Base-by-base conservation (phyloP, 768 basidiomycete genomes). In the Kwoniella botswanensis region DNA sequence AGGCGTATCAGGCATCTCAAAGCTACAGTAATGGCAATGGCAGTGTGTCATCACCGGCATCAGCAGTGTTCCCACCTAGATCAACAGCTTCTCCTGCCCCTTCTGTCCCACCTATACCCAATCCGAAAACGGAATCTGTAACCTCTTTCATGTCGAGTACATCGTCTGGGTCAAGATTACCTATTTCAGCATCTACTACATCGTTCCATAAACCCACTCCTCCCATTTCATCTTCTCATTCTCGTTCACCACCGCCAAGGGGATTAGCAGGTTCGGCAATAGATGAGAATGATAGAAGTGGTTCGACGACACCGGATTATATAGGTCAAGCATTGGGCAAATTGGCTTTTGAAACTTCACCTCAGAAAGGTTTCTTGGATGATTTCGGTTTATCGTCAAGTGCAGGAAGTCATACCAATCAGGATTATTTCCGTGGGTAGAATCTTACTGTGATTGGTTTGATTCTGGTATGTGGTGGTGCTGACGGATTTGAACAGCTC, bases 11-110 rank as follows among this genome's bases (percentile, higher is more conserved):
- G 21, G 67, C 66, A 7, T 69, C 74, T 29, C 63, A 69, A 2
- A 68, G 43, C 21, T 74, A 74, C 52, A 53, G 42, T 24, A 65
- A 67, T 22, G 72, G 60, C 26, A 41, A 63, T 22, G 59, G 54
- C 15, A 55, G 21, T 61, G 6, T 61, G 18, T 46, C 76, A 7
- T 75, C 79, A 13, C 76, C 79, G 15, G 73, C 72, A 3, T 67
- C 74, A 9, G 56, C 43, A 21, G 73, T 76, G 0, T 77, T 77
- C 65, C 76, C 79, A 18, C 68, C 71, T 42, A 50, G 75, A 65
- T 64, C 73, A 26, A 59, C 67, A 6, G 67, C 74, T 7, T 71
- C 65, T 22, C 63, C 70, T 11, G 66, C 68, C 22, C 73, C 74
- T 17, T 57, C 71, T 15, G 26, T 56, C 22, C 54, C 46, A 43